Evolutionary conservation across 331 rosid species (phyloP).

Genomic region (Saraca asoca): DNA sequence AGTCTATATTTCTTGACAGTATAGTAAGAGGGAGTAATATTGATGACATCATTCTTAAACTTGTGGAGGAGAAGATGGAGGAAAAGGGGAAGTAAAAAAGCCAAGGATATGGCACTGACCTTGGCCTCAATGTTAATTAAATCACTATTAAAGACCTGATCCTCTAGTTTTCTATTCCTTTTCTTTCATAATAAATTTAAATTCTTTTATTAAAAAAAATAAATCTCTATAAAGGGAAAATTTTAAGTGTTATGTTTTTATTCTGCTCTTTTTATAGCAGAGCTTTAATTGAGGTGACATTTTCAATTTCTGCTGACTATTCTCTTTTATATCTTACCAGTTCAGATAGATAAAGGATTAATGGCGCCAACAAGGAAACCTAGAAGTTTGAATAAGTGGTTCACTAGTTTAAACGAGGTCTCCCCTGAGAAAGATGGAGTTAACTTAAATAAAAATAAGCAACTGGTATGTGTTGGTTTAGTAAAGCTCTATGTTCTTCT

Average conservation of each 20-base stretch:
- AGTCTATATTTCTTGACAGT: background rate
- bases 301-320: background rate
- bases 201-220: too few relatives aligned
- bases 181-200: too few relatives aligned
- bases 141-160: too few relatives aligned
- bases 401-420: constrained; percentile 44
- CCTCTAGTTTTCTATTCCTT: too few relatives aligned
- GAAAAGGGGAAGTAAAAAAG: background rate
- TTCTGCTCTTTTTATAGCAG: too few relatives aligned
- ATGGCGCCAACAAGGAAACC: constrained; percentile 76
- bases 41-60: background rate
- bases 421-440: constrained; percentile 62
- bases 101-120: background rate
- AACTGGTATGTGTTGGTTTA: constrained; percentile 43
- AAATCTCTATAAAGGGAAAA: background rate
- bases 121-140: background rate
- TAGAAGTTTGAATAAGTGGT: constrained; percentile 51
- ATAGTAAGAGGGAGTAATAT: background rate
- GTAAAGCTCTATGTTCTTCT: background rate
- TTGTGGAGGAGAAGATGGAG: background rate
- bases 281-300: constrained; percentile 3
- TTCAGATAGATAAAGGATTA: constrained; percentile 38
- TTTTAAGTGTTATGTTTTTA: background rate
- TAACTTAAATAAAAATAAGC: constrained; percentile 49
- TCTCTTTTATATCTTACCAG: constrained; percentile 28